These are phyloP conservation scores for Stagonosporopsis tanaceti DNA, from an alignment of 2,329 filamentous ascomycete species.

Conservation along the genomic window DNA sequence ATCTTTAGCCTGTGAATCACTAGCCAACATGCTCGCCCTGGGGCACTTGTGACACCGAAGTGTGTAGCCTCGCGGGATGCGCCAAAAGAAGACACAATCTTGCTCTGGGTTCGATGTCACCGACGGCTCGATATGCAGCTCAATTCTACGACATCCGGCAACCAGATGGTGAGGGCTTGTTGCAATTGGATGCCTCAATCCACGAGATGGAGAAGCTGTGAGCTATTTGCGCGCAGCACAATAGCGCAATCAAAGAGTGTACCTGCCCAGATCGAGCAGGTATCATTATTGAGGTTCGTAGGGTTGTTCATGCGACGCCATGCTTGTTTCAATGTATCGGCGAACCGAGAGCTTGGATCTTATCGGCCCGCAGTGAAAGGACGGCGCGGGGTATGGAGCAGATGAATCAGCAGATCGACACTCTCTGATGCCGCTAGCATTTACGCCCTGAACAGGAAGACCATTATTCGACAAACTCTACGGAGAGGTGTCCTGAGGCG, in stretches of 20 bases:
- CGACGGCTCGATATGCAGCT: background rate
- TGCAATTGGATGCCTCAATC: constrained; percentile 1
- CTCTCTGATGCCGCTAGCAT: constrained; percentile 3
- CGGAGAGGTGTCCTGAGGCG: background rate
- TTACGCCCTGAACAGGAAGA: constrained; percentile 2
- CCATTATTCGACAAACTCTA: background rate
- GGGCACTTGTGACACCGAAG: background rate
- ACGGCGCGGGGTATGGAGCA: constrained; percentile 28
- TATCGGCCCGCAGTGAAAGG: constrained; percentile 22
- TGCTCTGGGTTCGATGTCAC: background rate
- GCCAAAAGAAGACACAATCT: background rate
- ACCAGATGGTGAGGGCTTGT: background rate
- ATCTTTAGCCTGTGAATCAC: background rate
- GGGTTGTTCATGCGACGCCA: constrained; percentile 10
- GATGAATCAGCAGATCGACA: constrained; percentile 27
- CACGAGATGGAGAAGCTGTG: background rate
- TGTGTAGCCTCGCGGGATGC: background rate
- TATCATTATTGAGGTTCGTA: background rate
- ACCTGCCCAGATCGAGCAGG: constrained; percentile 2
- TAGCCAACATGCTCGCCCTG: background rate
- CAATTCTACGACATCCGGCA: background rate
- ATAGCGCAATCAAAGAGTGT: background rate
- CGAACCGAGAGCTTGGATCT: constrained; percentile 22
- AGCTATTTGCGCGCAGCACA: background rate
- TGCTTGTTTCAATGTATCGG: constrained; percentile 9